Evolutionary conservation across 1,284 basidiomycete species (phyloP).

Genomic region (Trichosporon coremiiforme): DNA sequence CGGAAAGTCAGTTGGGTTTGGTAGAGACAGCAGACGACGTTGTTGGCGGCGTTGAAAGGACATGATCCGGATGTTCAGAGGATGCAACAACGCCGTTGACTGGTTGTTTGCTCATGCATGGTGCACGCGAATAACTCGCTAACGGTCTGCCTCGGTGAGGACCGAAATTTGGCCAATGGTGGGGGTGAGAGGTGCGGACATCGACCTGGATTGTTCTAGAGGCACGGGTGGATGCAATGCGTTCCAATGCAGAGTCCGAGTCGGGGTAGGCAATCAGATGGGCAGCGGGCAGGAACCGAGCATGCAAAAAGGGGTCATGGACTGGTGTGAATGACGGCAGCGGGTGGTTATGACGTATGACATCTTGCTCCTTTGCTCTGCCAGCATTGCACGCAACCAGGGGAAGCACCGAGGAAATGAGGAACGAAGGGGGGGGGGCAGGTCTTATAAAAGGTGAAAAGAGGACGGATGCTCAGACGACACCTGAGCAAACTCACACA

Average conservation of each 20-base stretch:
- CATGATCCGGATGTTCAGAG: too few species aligned
- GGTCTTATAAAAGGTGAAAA: background rate
- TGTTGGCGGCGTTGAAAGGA: background rate
- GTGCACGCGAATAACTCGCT: background rate
- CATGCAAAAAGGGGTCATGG: background rate
- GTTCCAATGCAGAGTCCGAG: background rate
- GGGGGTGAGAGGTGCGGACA: background rate
- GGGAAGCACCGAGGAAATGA: background rate
- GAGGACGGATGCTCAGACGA: background rate
- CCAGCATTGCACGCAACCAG: background rate
- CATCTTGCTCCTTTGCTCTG: background rate
- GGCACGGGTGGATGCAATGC: conserved; percentile 4
- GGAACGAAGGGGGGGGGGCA: background rate
- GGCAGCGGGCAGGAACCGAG: background rate
- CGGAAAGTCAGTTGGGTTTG: background rate
- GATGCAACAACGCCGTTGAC: background rate
- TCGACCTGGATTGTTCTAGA: background rate
- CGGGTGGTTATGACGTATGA: background rate
- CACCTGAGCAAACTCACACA: background rate
- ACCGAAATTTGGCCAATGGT: background rate
- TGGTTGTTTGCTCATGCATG: background rate
- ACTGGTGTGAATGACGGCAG: conserved; percentile 4
- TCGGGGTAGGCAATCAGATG: background rate
- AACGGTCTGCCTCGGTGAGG: background rate
- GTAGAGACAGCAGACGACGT: background rate